Conservation (phyloP, 2,329 filamentous ascomycete genomes). For the Neofusicoccum umdonicola region DNA sequence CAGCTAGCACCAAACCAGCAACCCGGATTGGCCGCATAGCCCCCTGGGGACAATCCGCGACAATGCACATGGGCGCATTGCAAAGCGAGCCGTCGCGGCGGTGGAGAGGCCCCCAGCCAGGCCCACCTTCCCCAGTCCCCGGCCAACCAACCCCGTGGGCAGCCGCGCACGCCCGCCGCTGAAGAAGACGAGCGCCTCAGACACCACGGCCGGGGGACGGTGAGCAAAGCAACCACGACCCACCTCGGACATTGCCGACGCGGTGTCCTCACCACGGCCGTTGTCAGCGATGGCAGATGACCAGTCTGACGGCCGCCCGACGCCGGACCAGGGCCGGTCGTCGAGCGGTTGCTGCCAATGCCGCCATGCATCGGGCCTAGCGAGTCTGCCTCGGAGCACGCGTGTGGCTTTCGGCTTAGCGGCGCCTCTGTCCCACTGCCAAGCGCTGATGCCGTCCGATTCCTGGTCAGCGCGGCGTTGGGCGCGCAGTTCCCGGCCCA, state of each 20-base stretch:
- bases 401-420: conserved; percentile 9
- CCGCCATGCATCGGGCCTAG: background rate
- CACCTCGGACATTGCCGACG: conserved; percentile 8
- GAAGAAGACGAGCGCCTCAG: background rate
- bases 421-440: background rate
- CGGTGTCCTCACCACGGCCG: background rate
- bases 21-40: conserved; percentile 6
- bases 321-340: background rate
- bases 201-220: background rate
- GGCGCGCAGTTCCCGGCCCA: background rate
- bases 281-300: background rate
- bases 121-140: background rate
- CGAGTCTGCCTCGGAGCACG: background rate
- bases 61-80: background rate
- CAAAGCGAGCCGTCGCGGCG: too few species aligned
- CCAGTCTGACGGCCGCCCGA: background rate
- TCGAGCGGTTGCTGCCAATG: background rate
- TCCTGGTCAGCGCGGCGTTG: background rate
- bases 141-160: background rate
- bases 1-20: conserved; percentile 13
- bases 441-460: background rate
- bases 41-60: background rate
- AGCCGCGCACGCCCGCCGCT: background rate
- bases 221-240: background rate
- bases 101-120: background rate